Conservation (phyloP, 805 yeast genomes). For the Candida anglica region DNA sequence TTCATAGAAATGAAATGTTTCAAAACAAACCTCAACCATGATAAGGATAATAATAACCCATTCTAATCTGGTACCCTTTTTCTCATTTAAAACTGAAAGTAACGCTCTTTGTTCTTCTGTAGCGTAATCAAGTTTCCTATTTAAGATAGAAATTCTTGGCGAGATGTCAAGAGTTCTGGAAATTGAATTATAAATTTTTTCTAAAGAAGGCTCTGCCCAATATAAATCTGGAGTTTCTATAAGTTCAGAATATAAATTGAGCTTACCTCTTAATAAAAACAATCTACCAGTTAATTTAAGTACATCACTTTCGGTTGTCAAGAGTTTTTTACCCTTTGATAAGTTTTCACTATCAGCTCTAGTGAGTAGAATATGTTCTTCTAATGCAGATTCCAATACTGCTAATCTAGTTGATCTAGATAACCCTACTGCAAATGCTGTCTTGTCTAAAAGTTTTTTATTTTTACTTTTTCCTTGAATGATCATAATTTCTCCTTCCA, state of each 20-base stretch:
- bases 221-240: conserved; percentile 91
- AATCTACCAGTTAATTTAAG: conserved; percentile 69
- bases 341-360: conserved; percentile 61
- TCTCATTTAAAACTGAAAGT: conserved; percentile 69
- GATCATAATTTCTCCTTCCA: conserved; percentile 69
- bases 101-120: conserved; percentile 83
- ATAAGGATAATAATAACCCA: conserved; percentile 86
- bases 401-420: conserved; percentile 85
- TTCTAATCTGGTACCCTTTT: conserved; percentile 72
- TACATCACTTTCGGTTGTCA: conserved; percentile 53
- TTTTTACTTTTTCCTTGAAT: conserved; percentile 49
- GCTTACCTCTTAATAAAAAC: conserved; percentile 72
- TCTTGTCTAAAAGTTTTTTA: conserved; percentile 63
- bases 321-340: conserved; percentile 52
- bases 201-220: conserved; percentile 89
- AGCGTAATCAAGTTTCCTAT: conserved; percentile 84
- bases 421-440: conserved; percentile 85
- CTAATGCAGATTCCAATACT: conserved; percentile 69
- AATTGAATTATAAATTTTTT: conserved; percentile 66
- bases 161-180: conserved; percentile 71
- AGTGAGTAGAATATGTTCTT: conserved; percentile 60
- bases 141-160: conserved; percentile 74
- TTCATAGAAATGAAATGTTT: conserved; percentile 69
- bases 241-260: conserved; percentile 81
- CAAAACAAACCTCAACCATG: conserved; percentile 82